Evolutionary conservation across 306 rosid genomes (phyloP).

Genomic region (Herpetospermum pedunculosum): DNA sequence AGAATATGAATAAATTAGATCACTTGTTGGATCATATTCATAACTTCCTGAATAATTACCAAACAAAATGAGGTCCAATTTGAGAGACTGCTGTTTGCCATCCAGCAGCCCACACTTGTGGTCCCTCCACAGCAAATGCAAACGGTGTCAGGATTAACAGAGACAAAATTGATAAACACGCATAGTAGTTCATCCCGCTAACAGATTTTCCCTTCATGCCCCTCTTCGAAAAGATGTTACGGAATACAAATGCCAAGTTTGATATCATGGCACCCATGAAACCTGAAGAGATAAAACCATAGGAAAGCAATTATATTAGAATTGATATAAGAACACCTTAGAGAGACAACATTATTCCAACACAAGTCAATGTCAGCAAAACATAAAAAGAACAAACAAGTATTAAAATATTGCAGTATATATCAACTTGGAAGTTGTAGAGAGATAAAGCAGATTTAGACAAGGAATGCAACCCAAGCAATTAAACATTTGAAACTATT

Average conservation of each 20-base stretch:
- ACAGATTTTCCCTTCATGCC: slow-evolving; percentile 95
- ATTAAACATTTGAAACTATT: neutral
- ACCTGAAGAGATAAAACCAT: slow-evolving; percentile 29
- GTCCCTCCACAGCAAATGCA: slow-evolving; percentile 92
- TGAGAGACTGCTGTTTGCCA: slow-evolving; percentile 55
- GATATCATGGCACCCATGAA: slow-evolving; percentile 98
- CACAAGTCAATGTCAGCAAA: neutral
- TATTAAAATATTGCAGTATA: neutral
- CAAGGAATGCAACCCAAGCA: neutral
- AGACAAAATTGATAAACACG: slow-evolving; percentile 75
- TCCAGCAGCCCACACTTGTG: slow-evolving; percentile 80
- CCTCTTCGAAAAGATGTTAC: slow-evolving; percentile 75
- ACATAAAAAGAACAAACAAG: neutral
- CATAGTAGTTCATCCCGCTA: slow-evolving; percentile 91
- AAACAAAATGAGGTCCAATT: slow-evolving; percentile 65
- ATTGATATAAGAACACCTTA: neutral
- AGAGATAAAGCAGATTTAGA: neutral
- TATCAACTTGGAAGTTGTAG: neutral
- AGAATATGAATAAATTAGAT: neutral
- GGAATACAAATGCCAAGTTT: slow-evolving; percentile 77
- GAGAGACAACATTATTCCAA: neutral
- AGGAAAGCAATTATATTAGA: neutral
- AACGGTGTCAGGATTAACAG: slow-evolving; percentile 68
- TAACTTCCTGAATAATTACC: slow-evolving; percentile 27
- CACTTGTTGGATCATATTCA: neutral